Evolutionary conservation across 2,329 filamentous ascomycete species (phyloP), one percentile per base, ranked within the genome.

Genomic region (Zasmidium angulare): DNA sequence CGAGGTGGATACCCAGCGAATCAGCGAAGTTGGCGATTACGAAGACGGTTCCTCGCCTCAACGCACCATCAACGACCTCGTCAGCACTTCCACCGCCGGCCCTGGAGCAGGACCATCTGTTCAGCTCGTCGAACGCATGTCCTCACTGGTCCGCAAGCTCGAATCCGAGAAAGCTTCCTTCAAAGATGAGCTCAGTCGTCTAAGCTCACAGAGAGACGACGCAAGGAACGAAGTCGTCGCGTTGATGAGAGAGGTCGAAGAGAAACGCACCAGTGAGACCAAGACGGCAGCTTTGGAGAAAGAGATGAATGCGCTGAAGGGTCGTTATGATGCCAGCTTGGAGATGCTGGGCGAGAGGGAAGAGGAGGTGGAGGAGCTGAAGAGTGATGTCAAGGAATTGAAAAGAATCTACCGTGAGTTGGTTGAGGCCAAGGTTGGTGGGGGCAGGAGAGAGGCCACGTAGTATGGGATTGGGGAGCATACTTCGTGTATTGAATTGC

Each of bases 341-440:
- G 93, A 98, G 78, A 88, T 98, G 86, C 78, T 99, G 58, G 95
- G 95, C 1, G 95, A 99, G 83, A 96, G 96, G 84, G 96, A 91
- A 75, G 95, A 99, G 80, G 80, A 89, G 71, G 93, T 96, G 1
- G 92, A 96, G 71, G 95, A 99, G 80, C 79, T 99, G 66, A 86
- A 83, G 74, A 88, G 89, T 12, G 95, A 98, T 80, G 89, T 99
- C 55, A 82, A 87, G 65, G 95, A 99, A 79, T 82, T 99, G 74
- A 99, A 99, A 81, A 89, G 88, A 71, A 96, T 99, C 83, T 98
- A 98, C 79, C 86, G 91, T 66, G 93, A 98, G 72, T 77, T 99
- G 74, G 89, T 96, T 51, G 90, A 96, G 62, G 60, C 64, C 53
- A 74, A 73, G 58, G 64, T 72, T 24, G 66, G 66, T 51, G 51